Conservation (phyloP, 2,329 filamentous ascomycete genomes). For the Orbilia blumenaviensis region DNA sequence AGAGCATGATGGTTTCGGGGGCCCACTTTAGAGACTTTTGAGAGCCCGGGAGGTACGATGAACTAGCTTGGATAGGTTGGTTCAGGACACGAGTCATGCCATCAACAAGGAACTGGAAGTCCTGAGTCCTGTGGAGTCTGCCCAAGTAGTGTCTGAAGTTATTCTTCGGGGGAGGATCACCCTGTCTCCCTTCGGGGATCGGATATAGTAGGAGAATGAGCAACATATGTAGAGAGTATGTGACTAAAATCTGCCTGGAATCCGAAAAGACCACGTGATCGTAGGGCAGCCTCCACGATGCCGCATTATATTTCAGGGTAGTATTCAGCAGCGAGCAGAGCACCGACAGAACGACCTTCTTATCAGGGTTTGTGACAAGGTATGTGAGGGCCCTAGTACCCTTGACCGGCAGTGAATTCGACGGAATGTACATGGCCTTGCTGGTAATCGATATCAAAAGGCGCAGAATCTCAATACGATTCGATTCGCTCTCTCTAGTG, state of each 20-base stretch:
- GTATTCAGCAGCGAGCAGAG: constrained; percentile 75
- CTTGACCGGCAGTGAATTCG: constrained; percentile 79
- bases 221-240: constrained; percentile 90
- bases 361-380: constrained; percentile 70
- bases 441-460: constrained; percentile 85
- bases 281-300: constrained; percentile 91
- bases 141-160: constrained; percentile 93
- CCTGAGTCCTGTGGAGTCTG: constrained; percentile 87
- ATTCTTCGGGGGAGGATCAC: constrained; percentile 76
- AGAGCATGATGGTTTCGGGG: constrained; percentile 94
- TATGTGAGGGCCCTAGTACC: constrained; percentile 88
- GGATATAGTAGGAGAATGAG: constrained; percentile 85
- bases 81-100: constrained; percentile 92
- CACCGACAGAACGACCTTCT: constrained; percentile 72
- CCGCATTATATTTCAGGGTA: constrained; percentile 95
- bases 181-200: constrained; percentile 77
- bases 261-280: constrained; percentile 92
- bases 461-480: constrained; percentile 81
- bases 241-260: constrained; percentile 86
- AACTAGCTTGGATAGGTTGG: constrained; percentile 87
- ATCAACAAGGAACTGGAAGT: constrained; percentile 97
- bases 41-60: constrained; percentile 85
- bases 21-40: constrained; percentile 84
- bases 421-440: constrained; percentile 91
- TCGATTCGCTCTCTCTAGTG: constrained; percentile 91